A percentile compares a stretch with the other conserved stretches of the same genome.
These are phyloP conservation scores for Raphanus sativus DNA, from an alignment of 345 rosid genomes.

Conservation along the genomic window DNA sequence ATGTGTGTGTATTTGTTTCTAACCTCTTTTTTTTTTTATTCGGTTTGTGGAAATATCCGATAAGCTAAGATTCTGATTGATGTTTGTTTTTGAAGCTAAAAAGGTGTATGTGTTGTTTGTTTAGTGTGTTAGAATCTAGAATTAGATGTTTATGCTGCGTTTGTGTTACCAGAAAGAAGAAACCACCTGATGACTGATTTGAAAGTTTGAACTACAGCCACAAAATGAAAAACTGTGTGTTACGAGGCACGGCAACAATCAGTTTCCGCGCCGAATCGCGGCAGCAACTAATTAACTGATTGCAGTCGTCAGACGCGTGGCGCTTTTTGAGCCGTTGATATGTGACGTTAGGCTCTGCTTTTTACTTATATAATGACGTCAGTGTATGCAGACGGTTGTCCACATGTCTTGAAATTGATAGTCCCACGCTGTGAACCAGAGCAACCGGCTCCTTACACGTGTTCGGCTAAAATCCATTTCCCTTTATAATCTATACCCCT, in stretches of 20 bases:
- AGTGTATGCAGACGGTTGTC: constrained; percentile 9
- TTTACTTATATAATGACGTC: background rate
- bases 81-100: background rate
- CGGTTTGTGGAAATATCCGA: background rate
- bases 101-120: background rate
- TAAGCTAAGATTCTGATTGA: background rate
- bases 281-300: background rate
- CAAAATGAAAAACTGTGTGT: background rate
- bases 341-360: background rate
- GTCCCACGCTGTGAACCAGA: constrained; percentile 24
- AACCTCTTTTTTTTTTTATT: background rate
- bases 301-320: constrained; percentile 7
- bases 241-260: background rate
- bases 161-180: background rate
- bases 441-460: constrained; percentile 36
- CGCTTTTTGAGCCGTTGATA: background rate
- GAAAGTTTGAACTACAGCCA: background rate
- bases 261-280: background rate
- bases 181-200: background rate
- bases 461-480: constrained; percentile 10
- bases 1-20: background rate
- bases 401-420: constrained; percentile 24
- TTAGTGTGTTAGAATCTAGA: background rate
- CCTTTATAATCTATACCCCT: background rate
- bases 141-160: background rate